Base-by-base conservation (phyloP, 345 rosid genomes). In the Noccaea caerulescens region DNA sequence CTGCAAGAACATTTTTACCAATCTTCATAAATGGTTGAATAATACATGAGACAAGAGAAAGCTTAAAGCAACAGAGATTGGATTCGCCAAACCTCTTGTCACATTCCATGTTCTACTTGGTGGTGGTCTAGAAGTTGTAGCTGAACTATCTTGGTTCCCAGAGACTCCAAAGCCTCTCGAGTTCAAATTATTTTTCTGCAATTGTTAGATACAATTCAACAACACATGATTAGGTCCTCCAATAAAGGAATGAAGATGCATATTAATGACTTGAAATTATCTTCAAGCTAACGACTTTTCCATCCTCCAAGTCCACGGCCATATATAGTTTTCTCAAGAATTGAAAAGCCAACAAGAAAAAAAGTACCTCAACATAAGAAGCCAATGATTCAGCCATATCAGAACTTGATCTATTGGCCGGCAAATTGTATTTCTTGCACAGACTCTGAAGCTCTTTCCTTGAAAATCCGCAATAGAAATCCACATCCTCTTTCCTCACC, bases 381-480 rank as follows among this genome's bases (percentile, higher is more conserved):
- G 79, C 77, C 52, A 91, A 70, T 23, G 82, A 82, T 71, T 79
- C 79, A 52, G 85, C 91, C 90, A 91, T 82, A 53, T 87, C 87
- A 1, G 73, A 77, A 46, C 80, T 88, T 7, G 95, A 85, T 77
- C 79, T 85, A 75, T 85, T 83, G 12, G 95, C 87, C 25, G 95
- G 97, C 74, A 91, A 79, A 50, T 86, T 83, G 77, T 75, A 83
- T 56, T 73, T 81, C 82, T 85, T 88, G 80, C 97, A 88, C 69
- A 87, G 63, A 78, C 79, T 82, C 57, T 87, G 91, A 67, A 91
- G 95, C 76, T 88, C 91, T 83, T 82, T 88, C 81, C 94, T 76
- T 8, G 97, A 77, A 70, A 80, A 86, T 10, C 73, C 70, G 9
- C 62, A 63, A 66, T 66, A 82, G 67, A 58, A 83, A n/a, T 80